Base-by-base conservation (phyloP, 2,329 filamentous ascomycete genomes). In the Sporothrix luriei region DNA sequence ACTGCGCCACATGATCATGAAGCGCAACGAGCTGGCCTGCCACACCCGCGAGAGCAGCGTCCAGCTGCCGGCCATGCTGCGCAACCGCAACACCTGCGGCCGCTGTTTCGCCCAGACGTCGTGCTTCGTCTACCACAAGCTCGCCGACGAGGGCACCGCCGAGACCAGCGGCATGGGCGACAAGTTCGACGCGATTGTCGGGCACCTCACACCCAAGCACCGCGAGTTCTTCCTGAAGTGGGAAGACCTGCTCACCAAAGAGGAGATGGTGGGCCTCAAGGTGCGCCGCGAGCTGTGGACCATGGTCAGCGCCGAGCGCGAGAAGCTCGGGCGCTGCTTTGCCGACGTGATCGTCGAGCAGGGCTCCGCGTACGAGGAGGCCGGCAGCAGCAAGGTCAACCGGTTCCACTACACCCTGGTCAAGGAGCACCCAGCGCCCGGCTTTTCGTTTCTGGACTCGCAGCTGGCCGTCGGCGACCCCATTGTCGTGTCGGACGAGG, bases 1-100 rank as follows among this genome's bases (percentile, higher is more conserved):
- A 78, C 87, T 99, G 66, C 89, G 93, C 49, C 93, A 97, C 75
- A 97, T 99, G 93, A 91, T 99, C 71, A 94, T 98, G 83, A 91
- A 97, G 79, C 90, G 95, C 67, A 99, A 99, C 76, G 88, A 93
- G 74, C 83, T 99, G 21, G 93, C 94, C 3, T 91, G 90, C 74
- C 93, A 92, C 76, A 88, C 97, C 54, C 90, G 93, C 70, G 90
- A 96, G 76, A 88, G 92, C 70, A 89, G 91, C 72, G 85, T 88
- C 14, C 88, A 93, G 72, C 84, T 99, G 33, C 95, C 95, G 1
- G 88, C 90, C 0, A 95, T 99, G 90, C 85, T 96, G 69, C 91
- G 90, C 77, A 92, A 89, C 76, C 88, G 92, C 71, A 90, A 91
- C 77, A 86, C 91, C 74, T 99, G 95, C 77, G 90, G 88, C 33